Evolutionary conservation across 1,284 basidiomycete genomes (phyloP), one percentile per base, ranked within the genome.

Genomic region (Ganoderma multipileum): DNA sequence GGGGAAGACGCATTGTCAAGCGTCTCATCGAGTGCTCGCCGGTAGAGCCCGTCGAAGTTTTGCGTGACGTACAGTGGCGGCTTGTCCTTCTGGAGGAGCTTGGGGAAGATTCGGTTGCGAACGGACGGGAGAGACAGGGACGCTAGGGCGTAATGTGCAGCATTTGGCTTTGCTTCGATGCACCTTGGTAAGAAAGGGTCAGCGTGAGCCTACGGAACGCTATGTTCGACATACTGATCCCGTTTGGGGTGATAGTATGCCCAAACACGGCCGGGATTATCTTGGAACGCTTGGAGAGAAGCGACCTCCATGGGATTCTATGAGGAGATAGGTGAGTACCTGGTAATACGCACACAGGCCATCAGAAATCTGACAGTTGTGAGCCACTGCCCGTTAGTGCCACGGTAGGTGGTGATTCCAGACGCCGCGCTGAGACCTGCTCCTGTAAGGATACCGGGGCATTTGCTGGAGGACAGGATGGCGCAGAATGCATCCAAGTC

Each of bases 31-130:
- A 74, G 65, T 8, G 80, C 81, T 39, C 77, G 74, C 26, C 68
- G 58, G 41, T 77, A 79, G n/a, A 83, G 75, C 5, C 81, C 79
- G 63, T 83, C 82, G n/a, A 83, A 79, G 65, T 83, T 83, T 66
- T 83, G 81, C 0, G 81, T 82, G 41, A 83, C 73, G 26, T 66
- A 61, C n/a, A 82, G 74, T n/a, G 76, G 74, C 39, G 79, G 75
- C 61, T 68, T 71, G 7, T 76, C 68, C 12, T 26, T 47, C 50
- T 30, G 63, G 41, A 33, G 75, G 74, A 18, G 75, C 71, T 39
- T 76, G 33, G n/a, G 59, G 70, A 30, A 58, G 57, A 58, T 39
- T 14, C 6, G 57, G 7, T 61, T 41, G 12, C 75, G 72, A 57
- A 67, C 23, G 42, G 64, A 63, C 2, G 76, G 74, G 47, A 74